Percentiles rank a stretch among this genome's conserved stretches.
phyloP scores from a whole-genome alignment of 345 rosid genomes.

The Dimocarpus longan region DNA sequence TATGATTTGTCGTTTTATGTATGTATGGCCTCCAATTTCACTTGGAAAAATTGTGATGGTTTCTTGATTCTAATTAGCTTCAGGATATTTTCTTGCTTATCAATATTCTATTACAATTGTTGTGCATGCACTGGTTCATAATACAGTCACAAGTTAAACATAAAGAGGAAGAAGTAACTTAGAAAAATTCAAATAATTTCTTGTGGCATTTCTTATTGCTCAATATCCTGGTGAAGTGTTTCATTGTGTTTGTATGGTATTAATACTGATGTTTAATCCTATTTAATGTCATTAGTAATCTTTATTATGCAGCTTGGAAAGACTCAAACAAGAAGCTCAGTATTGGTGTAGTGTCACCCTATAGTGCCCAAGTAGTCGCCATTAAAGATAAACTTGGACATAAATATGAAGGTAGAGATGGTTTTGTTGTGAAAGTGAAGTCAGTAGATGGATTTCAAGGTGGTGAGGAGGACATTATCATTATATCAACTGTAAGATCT shows the following conservation, averaged over 20 bases:
- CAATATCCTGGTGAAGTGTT: background rate
- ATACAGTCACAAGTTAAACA: too few species aligned
- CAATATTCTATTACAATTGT: too few species aligned
- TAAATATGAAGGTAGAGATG: background rate
- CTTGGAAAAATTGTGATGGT: background rate
- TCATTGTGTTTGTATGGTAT: background rate
- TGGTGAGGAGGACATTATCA: background rate
- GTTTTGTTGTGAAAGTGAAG: background rate
- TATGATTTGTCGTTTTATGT: background rate
- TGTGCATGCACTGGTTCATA: too few species aligned
- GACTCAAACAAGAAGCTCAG: background rate
- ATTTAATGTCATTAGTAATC: background rate
- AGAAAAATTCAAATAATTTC: too few species aligned
- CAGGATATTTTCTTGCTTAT: background rate
- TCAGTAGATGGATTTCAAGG: background rate
- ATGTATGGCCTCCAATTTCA: background rate
- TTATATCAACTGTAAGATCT: slow-evolving; percentile 5
- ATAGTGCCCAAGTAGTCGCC: background rate
- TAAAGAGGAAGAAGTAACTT: too few species aligned
- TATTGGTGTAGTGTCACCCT: slow-evolving; percentile 8
- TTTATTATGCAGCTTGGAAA: background rate
- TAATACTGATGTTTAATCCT: background rate
- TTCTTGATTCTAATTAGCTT: background rate
- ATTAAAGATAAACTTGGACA: slow-evolving; percentile 5
- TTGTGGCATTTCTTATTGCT: background rate